phyloP scores from a whole-genome alignment of 2,329 filamentous ascomycete genomes.

The Ceratocystis alfenasii region DNA sequence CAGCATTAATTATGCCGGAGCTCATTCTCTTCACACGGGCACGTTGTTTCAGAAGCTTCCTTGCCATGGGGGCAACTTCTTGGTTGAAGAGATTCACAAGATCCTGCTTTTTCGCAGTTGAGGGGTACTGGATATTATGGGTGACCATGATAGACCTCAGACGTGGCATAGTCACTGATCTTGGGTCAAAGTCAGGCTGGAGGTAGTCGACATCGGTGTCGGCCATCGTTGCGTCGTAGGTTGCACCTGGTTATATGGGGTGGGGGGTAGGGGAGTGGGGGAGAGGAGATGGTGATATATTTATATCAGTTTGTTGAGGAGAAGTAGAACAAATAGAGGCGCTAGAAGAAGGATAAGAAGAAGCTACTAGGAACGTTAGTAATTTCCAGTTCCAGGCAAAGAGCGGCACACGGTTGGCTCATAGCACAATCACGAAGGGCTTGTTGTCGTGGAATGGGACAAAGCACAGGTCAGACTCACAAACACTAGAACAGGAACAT shows the following conservation, averaged over 20 bases:
- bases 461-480: slow-evolving; percentile 4
- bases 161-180: slow-evolving; percentile 70
- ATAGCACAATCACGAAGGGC: background rate
- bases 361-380: background rate
- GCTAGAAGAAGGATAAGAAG: background rate
- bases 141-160: slow-evolving; percentile 83
- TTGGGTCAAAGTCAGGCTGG: slow-evolving; percentile 73
- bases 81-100: slow-evolving; percentile 74
- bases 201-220: slow-evolving; percentile 71
- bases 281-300: no score
- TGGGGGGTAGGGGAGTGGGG: no score
- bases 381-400: background rate
- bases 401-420: background rate
- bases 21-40: slow-evolving; percentile 75
- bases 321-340: no score
- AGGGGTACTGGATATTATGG: slow-evolving; percentile 74
- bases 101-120: slow-evolving; percentile 82
- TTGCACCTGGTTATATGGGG: no score
- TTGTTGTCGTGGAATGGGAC: background rate
- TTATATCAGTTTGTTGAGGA: no score
- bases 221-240: slow-evolving; percentile 36
- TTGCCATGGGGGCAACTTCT: slow-evolving; percentile 64
- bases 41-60: slow-evolving; percentile 61
- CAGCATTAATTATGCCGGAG: slow-evolving; percentile 63
- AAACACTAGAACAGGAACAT: background rate